phyloP scores from a whole-genome alignment of 2,329 filamentous ascomycete species.

The Dothidotthia symphoricarpi region DNA sequence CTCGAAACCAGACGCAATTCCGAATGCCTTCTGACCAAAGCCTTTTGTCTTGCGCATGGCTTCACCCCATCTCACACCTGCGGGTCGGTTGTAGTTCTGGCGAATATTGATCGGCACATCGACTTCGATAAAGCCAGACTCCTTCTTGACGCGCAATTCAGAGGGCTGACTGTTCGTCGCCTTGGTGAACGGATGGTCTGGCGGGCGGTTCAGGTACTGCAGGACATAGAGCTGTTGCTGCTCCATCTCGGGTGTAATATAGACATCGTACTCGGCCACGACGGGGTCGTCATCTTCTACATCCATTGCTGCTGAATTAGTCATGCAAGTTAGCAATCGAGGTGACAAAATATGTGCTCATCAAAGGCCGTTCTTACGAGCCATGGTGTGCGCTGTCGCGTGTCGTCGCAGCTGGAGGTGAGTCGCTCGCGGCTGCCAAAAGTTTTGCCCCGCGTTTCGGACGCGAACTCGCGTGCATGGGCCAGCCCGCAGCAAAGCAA shows the following conservation, averaged over 20 bases:
- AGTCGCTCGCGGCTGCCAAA: conserved; percentile 6
- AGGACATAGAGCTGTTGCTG: conserved; percentile 63
- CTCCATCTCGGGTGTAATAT: conserved; percentile 72
- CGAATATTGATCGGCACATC: conserved; percentile 76
- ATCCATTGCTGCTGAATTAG: conserved; percentile 18
- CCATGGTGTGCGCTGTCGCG: conserved; percentile 18
- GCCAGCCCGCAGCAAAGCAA: conserved; percentile 18
- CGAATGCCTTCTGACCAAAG: conserved; percentile 46
- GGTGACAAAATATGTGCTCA: background rate
- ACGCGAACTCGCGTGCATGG: conserved; percentile 16
- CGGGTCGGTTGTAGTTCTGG: conserved; percentile 76
- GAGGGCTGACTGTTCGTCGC: conserved; percentile 56
- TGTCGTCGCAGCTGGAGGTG: conserved; percentile 6
- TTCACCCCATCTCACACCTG: conserved; percentile 80
- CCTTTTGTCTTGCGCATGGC: conserved; percentile 59
- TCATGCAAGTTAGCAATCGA: conserved; percentile 5
- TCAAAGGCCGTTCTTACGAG: conserved; percentile 24
- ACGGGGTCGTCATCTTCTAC: conserved; percentile 50
- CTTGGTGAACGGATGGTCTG: conserved; percentile 62
- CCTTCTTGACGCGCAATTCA: conserved; percentile 77
- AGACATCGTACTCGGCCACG: conserved; percentile 70
- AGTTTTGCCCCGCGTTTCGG: conserved; percentile 20
- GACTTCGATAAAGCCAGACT: conserved; percentile 81
- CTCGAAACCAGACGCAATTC: conserved; percentile 49
- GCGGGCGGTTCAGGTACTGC: conserved; percentile 79